Base-by-base conservation (phyloP, 345 rosid species). In the Mallotus nudiflorus region DNA sequence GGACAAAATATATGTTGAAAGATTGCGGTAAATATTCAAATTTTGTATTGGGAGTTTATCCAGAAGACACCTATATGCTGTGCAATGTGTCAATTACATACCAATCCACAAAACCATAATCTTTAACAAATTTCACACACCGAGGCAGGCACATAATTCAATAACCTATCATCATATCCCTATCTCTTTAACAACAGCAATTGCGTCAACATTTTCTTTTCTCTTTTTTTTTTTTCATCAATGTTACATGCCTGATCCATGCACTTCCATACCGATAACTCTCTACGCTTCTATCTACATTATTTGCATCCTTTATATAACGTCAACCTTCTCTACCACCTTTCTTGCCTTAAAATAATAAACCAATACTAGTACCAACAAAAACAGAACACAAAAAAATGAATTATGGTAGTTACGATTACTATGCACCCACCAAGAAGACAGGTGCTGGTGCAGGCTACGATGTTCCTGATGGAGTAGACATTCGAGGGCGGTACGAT, bases 391-490 rank as follows among this genome's bases (percentile, higher is more conserved):
- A 16, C 28, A 71, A 33, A 15, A 35, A 54, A 52, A 22, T 71
- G 65, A 59, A 61, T 13, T 20, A 18, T n/a, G 70, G 53, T 16
- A 48, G 55, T 2, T 56, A 50, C 24, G 72, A 27, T 3, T 42
- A 60, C 66, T 1, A 42, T 16, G 65, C 72, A 11, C 67, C 66
- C 10, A 42, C 52, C 62, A 11, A 44, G n/a, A 72, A 37, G 46
- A 18, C 29, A 1, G n/a, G 11, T 31, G 46, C 62, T 35, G 70
- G 59, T 31, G 46, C 62, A 40, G 70, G 59, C 5, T 89, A 89
- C 35, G 89, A 92, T 62, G 82, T 77, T 0, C 96, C 97, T 0
- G 81, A 87, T 19, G 96, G 97, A 7, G 96, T 92, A 16, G 97
- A 92, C 20, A 74, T 92, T 49, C 77, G 90, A 5, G 99, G 99